Base-by-base conservation (phyloP, 1,284 basidiomycete genomes). In the Athelia sp. region DNA sequence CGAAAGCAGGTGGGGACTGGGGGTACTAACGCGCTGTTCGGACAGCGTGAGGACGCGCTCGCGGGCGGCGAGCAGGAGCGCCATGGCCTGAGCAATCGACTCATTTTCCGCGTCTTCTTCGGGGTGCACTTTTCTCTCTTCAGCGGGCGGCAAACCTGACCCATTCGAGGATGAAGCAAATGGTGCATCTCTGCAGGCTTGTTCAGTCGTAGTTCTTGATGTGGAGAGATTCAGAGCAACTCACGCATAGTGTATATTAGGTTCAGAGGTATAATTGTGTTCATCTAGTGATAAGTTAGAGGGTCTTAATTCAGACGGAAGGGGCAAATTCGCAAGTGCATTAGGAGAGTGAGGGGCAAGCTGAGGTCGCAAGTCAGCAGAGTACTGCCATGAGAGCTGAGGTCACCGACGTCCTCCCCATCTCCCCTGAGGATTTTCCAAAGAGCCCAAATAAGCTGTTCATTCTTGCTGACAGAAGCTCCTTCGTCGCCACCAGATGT, bases 371-470 rank as follows among this genome's bases (percentile, higher is more conserved):
- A 13, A 40, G 45, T 45, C n/a, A 35, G 26, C 23, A 47, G 11
- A 29, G 50, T 47, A 47, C 46, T 24, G 50, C 32, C 45, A 52
- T 40, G 49, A 45, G n/a, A 42, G 42, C 32, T 49, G 48, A 31
- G 43, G 34, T 36, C 22, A 71, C 79, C 57, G 54, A 88, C 87
- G 72, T 89, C 86, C 53, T 79, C 80, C 10, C 87, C 87, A 61
- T 88, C 85, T 45, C 87, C 87, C 60, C 80, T 84, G 49, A 89
- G 67, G 50, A 89, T 84, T 68, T 89, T 89, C 85, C 85, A 89
- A 49, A 89, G 69, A 31, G 89, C 86, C 86, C 87, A 89, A 31
- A 88, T 82, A 44, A 89, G 69, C 58, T 87, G 87, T 61, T 89
- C 86, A 61, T 79, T 86, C 48, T 81, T 75, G 53, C 76, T 76